Conservation (phyloP, 2,329 filamentous ascomycete species). For the Hirsutella thompsonii region DNA sequence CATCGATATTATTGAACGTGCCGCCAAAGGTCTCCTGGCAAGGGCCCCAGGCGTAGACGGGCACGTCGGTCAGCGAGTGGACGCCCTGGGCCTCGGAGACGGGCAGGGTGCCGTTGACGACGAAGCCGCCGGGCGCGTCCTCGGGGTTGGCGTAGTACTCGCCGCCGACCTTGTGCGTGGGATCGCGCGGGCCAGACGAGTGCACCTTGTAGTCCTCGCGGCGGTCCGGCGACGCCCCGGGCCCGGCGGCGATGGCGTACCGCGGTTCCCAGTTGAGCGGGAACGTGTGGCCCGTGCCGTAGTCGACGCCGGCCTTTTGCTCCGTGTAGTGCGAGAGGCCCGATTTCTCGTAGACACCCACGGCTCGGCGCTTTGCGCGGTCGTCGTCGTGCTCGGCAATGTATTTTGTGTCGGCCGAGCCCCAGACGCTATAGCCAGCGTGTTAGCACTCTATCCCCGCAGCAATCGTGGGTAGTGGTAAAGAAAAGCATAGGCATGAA, state of each 20-base stretch:
- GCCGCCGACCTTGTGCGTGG: constrained; percentile 39
- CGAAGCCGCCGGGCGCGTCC: constrained; percentile 53
- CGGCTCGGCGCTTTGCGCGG: constrained; percentile 61
- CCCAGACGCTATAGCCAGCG: constrained; percentile 44
- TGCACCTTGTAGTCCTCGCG: constrained; percentile 66
- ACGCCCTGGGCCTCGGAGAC: constrained; percentile 53
- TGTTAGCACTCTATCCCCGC: constrained; percentile 4
- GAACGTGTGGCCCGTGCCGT: constrained; percentile 64
- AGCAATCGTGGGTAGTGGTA: no score
- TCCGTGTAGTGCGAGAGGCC: constrained; percentile 65
- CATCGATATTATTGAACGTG: constrained; percentile 56
- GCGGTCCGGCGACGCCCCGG: constrained; percentile 60
- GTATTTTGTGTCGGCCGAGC: constrained; percentile 70
- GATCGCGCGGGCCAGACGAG: constrained; percentile 48
- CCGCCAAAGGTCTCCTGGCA: constrained; percentile 68
- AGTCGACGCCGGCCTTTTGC: constrained; percentile 44
- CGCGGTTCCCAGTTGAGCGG: constrained; percentile 76
- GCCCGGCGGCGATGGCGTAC: constrained; percentile 64
- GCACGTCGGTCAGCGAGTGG: constrained; percentile 66
- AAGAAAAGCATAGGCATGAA: no score
- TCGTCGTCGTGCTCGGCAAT: constrained; percentile 50
- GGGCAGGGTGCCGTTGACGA: constrained; percentile 65
- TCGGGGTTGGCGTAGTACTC: constrained; percentile 56
- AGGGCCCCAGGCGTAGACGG: constrained; percentile 66
- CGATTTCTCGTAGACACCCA: constrained; percentile 61